Percentiles rank a stretch among this genome's conserved stretches.
These are phyloP conservation scores for Craspedostauros australis DNA, from an alignment of 108 stramenopile species.

Conservation along the genomic window DNA sequence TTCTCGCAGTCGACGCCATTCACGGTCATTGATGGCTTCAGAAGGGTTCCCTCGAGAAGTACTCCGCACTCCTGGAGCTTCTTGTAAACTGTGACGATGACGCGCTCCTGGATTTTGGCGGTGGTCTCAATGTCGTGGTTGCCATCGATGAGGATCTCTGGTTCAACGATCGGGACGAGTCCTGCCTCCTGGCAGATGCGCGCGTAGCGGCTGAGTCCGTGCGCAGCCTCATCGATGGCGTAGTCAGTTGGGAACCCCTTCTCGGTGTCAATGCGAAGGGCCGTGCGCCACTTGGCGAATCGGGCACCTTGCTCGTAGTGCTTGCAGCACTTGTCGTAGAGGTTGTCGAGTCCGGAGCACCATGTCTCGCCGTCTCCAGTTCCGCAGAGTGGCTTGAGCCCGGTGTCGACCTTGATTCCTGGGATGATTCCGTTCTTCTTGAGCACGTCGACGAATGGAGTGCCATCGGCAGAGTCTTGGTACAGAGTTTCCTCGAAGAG, in stretches of 20 bases:
- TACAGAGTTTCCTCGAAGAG: slow-evolving; percentile 11
- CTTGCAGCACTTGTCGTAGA: slow-evolving; percentile 9
- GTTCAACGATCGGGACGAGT: slow-evolving; percentile 8
- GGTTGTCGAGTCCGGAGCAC: slow-evolving; percentile 12
- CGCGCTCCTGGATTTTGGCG: slow-evolving; percentile 11
- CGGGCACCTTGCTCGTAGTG: slow-evolving; percentile 7
- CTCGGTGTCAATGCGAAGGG: slow-evolving; percentile 7
- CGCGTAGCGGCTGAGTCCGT: slow-evolving; percentile 5
- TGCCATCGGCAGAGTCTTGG: slow-evolving; percentile 10
- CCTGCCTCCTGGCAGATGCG: slow-evolving; percentile 11
- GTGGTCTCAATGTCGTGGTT: slow-evolving; percentile 12
- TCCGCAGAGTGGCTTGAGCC: slow-evolving; percentile 10
- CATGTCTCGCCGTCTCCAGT: slow-evolving; percentile 10
- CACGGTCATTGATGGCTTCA: slow-evolving; percentile 11
- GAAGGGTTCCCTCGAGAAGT: slow-evolving; percentile 6
- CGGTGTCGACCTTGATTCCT: slow-evolving; percentile 10
- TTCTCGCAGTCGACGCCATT: slow-evolving; percentile 6
- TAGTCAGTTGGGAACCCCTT: slow-evolving; percentile 12
- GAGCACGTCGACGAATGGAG: slow-evolving; percentile 7
- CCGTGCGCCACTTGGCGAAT: slow-evolving; percentile 12
- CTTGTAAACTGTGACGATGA: slow-evolving; percentile 10
- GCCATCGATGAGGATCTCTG: slow-evolving; percentile 6
- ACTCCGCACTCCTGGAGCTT: slow-evolving; percentile 12
- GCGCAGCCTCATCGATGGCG: slow-evolving; percentile 12
- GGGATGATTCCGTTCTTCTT: slow-evolving; percentile 8